Base-by-base conservation (phyloP, 805 yeast genomes). In the Metschnikowia reukaufii region DNA sequence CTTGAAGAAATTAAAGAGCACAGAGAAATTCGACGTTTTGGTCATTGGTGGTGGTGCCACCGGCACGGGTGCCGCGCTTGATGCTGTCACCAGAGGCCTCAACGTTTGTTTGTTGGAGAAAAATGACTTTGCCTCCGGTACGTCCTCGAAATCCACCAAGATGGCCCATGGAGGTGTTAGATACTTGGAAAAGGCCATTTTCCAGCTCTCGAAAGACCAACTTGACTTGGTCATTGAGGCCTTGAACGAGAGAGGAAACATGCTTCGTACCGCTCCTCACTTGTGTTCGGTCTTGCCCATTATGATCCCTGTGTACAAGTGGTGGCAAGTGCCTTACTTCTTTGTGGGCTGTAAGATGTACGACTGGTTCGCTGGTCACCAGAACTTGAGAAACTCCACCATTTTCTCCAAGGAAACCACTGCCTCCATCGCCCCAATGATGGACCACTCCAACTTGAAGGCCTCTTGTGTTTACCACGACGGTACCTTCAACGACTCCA, bases 101-200 rank as follows among this genome's bases (percentile, higher is more conserved):
- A 87, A 88, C 61, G 96, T 89, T 36, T 87, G 95, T 42, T 67
- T 91, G 48, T 78, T 91, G 49, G 98, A 91, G 68, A 85, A 85
- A 63, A 82, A 81, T 54, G 98, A 91, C 72, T 91, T 86, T 63
- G 96, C 96, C 6, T 77, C 89, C 8, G 97, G 96, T 35, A 92
- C 97, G 13, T 86, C 96, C 7, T 89, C 97, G 30, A 87, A 90
- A 61, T 87, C 96, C 13, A 91, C 98, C 40, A 91, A 91, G 72
- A 87, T 91, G 83, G 96, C 96, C 36, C 98, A 91, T 64, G 98
- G 98, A 56, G 98, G 98, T 65, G 97, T 91, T 36, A 78, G 98
- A 61, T 91, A 91, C 67, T 78, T 91, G 61, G 98, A 91, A 66
- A 91, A 91, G 73, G 97, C 97, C 33, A 82, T 91, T 60, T 89